Percentiles rank a stretch among this genome's conserved stretches.
These are phyloP conservation scores for Acrodontium crateriforme DNA, from an alignment of 2,329 filamentous ascomycete genomes.

Conservation along the genomic window DNA sequence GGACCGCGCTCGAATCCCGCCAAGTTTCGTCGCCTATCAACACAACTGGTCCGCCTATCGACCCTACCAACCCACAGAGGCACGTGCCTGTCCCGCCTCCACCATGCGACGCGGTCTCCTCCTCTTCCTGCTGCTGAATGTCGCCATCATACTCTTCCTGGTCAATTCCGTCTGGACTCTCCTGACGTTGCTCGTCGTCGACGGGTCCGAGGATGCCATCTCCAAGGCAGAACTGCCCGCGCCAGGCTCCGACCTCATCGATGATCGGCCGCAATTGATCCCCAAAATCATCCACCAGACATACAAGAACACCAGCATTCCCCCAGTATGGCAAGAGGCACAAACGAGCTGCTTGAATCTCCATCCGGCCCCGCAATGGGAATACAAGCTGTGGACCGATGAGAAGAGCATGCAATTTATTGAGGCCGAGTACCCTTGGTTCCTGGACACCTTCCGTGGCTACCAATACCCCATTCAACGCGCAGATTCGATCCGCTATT, in stretches of 20 bases:
- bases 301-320: slow-evolving; percentile 57
- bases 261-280: slow-evolving; percentile 46
- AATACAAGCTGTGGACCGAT: slow-evolving; percentile 75
- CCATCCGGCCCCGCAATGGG: slow-evolving; percentile 45
- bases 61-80: too few relatives aligned
- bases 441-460: slow-evolving; percentile 50
- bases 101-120: slow-evolving; percentile 47
- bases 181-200: slow-evolving; percentile 54
- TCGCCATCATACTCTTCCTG: slow-evolving; percentile 49
- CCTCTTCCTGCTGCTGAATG: slow-evolving; percentile 51
- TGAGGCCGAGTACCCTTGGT: slow-evolving; percentile 60
- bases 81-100: slow-evolving; percentile 9
- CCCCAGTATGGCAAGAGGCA: slow-evolving; percentile 49
- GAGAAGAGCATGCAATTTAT: slow-evolving; percentile 58
- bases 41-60: too few relatives aligned
- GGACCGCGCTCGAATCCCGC: too few relatives aligned
- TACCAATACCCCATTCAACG: slow-evolving; percentile 64
- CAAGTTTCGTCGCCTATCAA: too few relatives aligned
- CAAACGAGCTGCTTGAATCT: slow-evolving; percentile 53
- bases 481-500: slow-evolving; percentile 64
- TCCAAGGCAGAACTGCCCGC: slow-evolving; percentile 51
- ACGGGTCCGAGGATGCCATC: slow-evolving; percentile 54
- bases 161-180: slow-evolving; percentile 57
- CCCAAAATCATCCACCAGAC: slow-evolving; percentile 70
- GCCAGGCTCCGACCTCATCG: slow-evolving; percentile 45